Conservation (phyloP, 106 monocot species). For the Cymbidium sinense region DNA sequence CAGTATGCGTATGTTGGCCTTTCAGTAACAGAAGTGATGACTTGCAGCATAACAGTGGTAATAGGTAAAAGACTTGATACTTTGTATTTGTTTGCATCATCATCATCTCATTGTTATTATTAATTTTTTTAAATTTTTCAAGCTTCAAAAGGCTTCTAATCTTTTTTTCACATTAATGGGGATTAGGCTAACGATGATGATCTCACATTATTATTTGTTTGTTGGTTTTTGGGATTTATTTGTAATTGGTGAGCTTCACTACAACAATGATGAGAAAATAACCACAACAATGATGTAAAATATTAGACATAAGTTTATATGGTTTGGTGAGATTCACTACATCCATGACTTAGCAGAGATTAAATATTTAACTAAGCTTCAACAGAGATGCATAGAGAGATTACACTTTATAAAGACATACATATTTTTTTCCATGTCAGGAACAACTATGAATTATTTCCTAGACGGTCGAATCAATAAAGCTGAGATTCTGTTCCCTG, state of each 20-base stretch:
- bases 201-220: background rate
- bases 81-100: constrained; percentile 4
- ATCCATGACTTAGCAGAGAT: too few species aligned
- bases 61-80: constrained; percentile 47
- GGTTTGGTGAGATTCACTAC: too few species aligned
- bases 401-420: too few species aligned
- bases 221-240: background rate
- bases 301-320: too few species aligned
- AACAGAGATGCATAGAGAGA: too few species aligned
- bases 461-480: constrained; percentile 83
- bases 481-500: constrained; percentile 92
- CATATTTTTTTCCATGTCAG: constrained; percentile 21
- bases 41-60: constrained; percentile 81
- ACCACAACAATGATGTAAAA: too few species aligned
- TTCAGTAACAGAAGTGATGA: constrained; percentile 79
- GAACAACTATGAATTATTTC: constrained; percentile 95
- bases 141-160: background rate
- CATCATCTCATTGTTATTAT: too few species aligned
- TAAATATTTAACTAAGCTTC: too few species aligned
- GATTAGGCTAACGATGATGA: background rate
- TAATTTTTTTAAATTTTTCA: background rate
- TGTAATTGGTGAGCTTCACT: background rate
- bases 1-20: constrained; percentile 92
- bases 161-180: background rate
- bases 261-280: too few species aligned